Evolutionary conservation across 2,329 filamentous ascomycete genomes (phyloP).

Genomic region (Harringtonia aguacate): DNA sequence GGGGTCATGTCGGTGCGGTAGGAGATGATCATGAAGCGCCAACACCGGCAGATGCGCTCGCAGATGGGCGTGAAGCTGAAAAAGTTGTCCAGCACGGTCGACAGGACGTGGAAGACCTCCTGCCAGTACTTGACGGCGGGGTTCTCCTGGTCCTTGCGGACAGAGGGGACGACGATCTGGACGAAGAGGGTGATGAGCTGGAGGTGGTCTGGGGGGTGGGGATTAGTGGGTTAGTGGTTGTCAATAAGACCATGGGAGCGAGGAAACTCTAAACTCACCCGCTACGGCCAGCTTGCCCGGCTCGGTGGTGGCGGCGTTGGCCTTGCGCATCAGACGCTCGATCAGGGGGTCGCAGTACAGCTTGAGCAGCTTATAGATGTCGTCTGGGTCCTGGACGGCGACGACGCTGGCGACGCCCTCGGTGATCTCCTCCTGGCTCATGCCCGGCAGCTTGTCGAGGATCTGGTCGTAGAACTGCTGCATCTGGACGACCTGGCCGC

Average conservation of each 20-base stretch:
- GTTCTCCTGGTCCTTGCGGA: constrained; percentile 63
- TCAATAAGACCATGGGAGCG: neutral
- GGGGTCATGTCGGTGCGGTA: constrained; percentile 85
- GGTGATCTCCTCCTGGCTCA: constrained; percentile 91
- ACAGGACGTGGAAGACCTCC: constrained; percentile 81
- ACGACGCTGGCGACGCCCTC: constrained; percentile 92
- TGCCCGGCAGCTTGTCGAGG: constrained; percentile 71
- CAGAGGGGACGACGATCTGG: constrained; percentile 64
- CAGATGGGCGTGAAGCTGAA: constrained; percentile 78
- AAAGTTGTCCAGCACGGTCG: constrained; percentile 81
- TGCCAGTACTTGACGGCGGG: constrained; percentile 94
- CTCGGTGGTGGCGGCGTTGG: constrained; percentile 74
- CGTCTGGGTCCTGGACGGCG: constrained; percentile 68
- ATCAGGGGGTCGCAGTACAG: constrained; percentile 89
- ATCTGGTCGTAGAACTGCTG: constrained; percentile 90
- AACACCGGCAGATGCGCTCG: constrained; percentile 88
- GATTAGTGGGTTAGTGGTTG: constrained; percentile 12
- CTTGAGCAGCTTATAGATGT: constrained; percentile 79
- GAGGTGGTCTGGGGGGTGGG: constrained; percentile 59
- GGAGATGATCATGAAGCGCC: constrained; percentile 93
- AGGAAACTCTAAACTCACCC: constrained; percentile 40
- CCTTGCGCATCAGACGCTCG: constrained; percentile 72
- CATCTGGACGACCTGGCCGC: constrained; percentile 72
- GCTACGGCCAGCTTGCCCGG: constrained; percentile 78
- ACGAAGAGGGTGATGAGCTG: constrained; percentile 89